Evolutionary conservation across 805 yeast species (phyloP), one percentile per base, ranked within the genome.

Genomic region (Kregervanrija delftensis): DNA sequence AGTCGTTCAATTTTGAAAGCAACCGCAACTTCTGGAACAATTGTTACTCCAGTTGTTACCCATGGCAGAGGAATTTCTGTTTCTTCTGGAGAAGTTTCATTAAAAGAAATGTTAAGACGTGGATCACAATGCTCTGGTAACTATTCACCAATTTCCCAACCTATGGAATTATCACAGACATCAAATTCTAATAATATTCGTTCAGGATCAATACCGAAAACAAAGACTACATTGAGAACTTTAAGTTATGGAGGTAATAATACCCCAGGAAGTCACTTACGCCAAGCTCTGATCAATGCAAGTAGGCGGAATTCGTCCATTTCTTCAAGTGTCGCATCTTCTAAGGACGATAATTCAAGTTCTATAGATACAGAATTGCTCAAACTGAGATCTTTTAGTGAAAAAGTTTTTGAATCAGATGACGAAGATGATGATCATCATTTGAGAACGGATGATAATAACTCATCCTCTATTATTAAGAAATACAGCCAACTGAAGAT

Each of bases 361-460:
- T 30, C 48, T 10, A 46, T 52, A 17, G 55, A 58, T 34, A 57
- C 58, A 10, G 58, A 58, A 37, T 47, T 58, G n/a, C 50, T 63
- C 52, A 60, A 56, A 33, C 44, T 54, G 34, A 51, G 60, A 15
- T 60, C 65, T 3, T 60, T 60, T 52, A 59, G 59, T 36, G 65
- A 59, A 36, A 55, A 57, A 15, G 66, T 61, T 11, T 58, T 60
- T 34, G 65, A 59, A 28, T 61, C 63, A 14, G 67, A 60, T 38
- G 66, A 63, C 28, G 65, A 61, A 14, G 60, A 55, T 11, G 61
- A 55, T 11, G 55, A 50, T 0, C 60, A 64, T 5, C 56, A 42
- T 22, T 22, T 22, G 28, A 22, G 28, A 22, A 6, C 28, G 6
- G 8, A 22, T 22, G 28, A 22, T 22, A 22, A 22, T 22, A 22